These are phyloP conservation scores for Phytophthora citrophthora DNA, from an alignment of 352 stramenopile species.

Conservation along the genomic window DNA sequence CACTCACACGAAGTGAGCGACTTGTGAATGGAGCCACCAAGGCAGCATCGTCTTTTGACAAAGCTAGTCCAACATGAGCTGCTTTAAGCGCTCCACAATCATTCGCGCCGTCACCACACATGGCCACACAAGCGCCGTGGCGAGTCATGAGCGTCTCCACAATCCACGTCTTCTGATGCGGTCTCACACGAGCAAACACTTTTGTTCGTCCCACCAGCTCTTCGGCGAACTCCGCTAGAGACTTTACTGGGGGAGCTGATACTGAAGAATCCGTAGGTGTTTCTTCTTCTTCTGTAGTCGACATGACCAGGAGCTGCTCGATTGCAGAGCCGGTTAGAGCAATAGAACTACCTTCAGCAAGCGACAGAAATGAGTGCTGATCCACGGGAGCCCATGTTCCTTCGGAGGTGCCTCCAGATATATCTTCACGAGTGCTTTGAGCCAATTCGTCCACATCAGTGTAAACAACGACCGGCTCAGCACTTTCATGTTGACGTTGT, in stretches of 20 bases:
- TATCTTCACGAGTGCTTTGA: constrained; percentile 30
- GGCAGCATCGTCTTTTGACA: constrained; percentile 90
- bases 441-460: constrained; percentile 67
- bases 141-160: constrained; percentile 68
- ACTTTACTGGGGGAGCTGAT: constrained; percentile 8
- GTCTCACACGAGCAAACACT: constrained; percentile 76
- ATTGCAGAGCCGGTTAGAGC: constrained; percentile 71
- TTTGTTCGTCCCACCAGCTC: constrained; percentile 62
- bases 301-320: constrained; percentile 42
- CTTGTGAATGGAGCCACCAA: constrained; percentile 93
- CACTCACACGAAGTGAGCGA: constrained; percentile 79
- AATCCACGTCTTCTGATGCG: constrained; percentile 85
- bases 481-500: constrained; percentile 17
- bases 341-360: constrained; percentile 68
- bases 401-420: constrained; percentile 12
- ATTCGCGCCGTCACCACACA: constrained; percentile 85
- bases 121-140: constrained; percentile 60
- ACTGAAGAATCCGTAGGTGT: background rate
- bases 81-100: constrained; percentile 92
- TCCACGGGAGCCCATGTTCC: constrained; percentile 51
- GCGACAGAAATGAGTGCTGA: constrained; percentile 49
- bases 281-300: constrained; percentile 30
- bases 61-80: constrained; percentile 90
- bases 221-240: constrained; percentile 50
- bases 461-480: constrained; percentile 45